Conservation (phyloP, 305 asterid genomes). For the Fraxinus angustifolia region DNA sequence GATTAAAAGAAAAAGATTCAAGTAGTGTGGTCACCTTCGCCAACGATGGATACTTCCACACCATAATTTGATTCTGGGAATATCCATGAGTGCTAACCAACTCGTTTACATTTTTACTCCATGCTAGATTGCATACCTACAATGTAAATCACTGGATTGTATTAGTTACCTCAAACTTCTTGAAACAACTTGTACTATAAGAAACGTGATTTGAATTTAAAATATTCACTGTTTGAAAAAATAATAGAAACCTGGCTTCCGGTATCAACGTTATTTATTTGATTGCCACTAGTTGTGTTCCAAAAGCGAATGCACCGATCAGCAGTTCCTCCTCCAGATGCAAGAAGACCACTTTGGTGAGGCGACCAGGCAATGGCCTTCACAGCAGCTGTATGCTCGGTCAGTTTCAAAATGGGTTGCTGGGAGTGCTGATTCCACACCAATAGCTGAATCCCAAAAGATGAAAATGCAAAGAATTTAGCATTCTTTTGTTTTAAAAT, state of each 20-base stretch:
- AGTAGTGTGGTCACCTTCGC: slow-evolving; percentile 47
- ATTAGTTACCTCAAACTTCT: background rate
- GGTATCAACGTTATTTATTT: slow-evolving; percentile 71
- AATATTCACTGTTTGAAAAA: background rate
- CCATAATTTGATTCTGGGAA: slow-evolving; percentile 96
- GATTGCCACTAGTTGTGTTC: slow-evolving; percentile 88
- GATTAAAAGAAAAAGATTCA: slow-evolving; percentile 5
- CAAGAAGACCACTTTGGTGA: slow-evolving; percentile 77
- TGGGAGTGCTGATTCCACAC: slow-evolving; percentile 91
- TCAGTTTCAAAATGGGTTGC: slow-evolving; percentile 71
- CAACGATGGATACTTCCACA: slow-evolving; percentile 97
- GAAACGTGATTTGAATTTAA: background rate
- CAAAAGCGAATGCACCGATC: slow-evolving; percentile 98
- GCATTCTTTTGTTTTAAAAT: background rate
- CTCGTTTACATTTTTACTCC: slow-evolving; percentile 97
- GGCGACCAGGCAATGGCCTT: slow-evolving; percentile 99
- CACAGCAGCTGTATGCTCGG: slow-evolving; percentile 95
- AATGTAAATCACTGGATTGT: background rate
- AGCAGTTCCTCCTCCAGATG: slow-evolving; percentile 99
- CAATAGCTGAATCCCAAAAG: slow-evolving; percentile 49
- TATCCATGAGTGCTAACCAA: slow-evolving; percentile 97
- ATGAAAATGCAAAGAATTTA: slow-evolving; percentile 1
- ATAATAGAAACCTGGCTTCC: slow-evolving; percentile 74
- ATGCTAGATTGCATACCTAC: slow-evolving; percentile 88
- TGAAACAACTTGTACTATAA: background rate